phyloP scores from a whole-genome alignment of 352 stramenopile species.

The Peronospora tabacina region DNA sequence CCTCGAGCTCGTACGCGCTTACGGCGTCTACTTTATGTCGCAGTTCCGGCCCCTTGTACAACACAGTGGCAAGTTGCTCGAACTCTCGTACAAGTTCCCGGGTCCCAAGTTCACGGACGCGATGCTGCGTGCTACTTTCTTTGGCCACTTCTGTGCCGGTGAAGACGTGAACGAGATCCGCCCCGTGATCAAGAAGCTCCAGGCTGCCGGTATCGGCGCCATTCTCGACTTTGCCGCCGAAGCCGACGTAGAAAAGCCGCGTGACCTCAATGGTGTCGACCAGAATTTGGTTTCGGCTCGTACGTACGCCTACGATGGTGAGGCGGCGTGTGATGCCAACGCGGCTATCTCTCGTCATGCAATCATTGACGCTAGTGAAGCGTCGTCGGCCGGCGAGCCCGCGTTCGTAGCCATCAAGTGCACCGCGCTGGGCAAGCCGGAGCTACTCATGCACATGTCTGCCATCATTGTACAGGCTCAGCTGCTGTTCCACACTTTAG shows the following conservation, averaged over 20 bases:
- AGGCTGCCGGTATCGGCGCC: conserved; percentile 79
- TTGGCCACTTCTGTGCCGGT: conserved; percentile 95
- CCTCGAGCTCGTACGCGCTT: conserved; percentile 78
- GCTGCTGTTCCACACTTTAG: conserved; percentile 89
- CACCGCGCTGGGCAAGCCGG: conserved; percentile 93
- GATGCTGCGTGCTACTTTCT: conserved; percentile 91
- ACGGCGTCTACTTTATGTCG: conserved; percentile 84
- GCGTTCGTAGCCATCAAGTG: conserved; percentile 97
- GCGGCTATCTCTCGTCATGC: conserved; percentile 77
- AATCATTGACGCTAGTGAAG: conserved; percentile 61
- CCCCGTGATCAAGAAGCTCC: conserved; percentile 68
- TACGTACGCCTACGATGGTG: conserved; percentile 95
- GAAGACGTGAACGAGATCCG: conserved; percentile 83
- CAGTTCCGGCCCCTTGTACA: conserved; percentile 82
- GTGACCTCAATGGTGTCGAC: conserved; percentile 65
- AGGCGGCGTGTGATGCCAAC: conserved; percentile 90
- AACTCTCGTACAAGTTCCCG: conserved; percentile 72
- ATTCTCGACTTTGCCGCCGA: conserved; percentile 98
- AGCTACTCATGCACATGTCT: conserved; percentile 93
- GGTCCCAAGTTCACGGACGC: conserved; percentile 83
- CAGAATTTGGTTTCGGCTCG: conserved; percentile 83
- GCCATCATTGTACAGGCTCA: conserved; percentile 89
- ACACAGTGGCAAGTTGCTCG: conserved; percentile 81
- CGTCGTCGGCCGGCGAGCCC: conserved; percentile 35
- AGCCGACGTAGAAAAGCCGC: conserved; percentile 78